Conservation (phyloP, 371 early-diverging fungal genomes). For the Circinella minor region DNA sequence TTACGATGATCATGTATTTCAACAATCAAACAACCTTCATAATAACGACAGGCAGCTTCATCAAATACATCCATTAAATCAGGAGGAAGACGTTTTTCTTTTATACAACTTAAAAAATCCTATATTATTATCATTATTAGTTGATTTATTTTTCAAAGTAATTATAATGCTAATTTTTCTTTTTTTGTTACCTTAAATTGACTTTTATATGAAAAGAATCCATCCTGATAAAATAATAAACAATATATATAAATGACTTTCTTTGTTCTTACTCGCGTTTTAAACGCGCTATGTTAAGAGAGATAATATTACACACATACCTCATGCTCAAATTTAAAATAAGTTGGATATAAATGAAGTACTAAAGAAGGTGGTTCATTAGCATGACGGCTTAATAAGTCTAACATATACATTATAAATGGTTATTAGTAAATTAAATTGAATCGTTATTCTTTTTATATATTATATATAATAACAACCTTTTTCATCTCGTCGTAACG, state of each 20-base stretch:
- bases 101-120: constrained; percentile 61
- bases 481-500: constrained; percentile 22
- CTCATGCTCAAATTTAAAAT: constrained; percentile 71
- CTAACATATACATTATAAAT: constrained; percentile 21
- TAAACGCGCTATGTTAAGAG: background rate
- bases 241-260: no score
- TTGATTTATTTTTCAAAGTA: no score
- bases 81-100: constrained; percentile 58
- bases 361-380: constrained; percentile 56
- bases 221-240: constrained; percentile 42
- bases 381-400: constrained; percentile 47
- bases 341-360: constrained; percentile 64
- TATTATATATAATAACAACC: background rate
- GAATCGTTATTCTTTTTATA: background rate
- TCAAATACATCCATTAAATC: constrained; percentile 66
- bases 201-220: constrained; percentile 67
- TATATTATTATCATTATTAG: constrained; percentile 13
- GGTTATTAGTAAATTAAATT: background rate
- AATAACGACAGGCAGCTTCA: constrained; percentile 61
- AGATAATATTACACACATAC: constrained; percentile 23
- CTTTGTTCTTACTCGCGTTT: no score
- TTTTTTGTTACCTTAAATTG: constrained; percentile 57
- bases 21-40: constrained; percentile 64
- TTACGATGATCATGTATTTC: constrained; percentile 63
- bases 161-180: no score